A percentile compares a stretch with the other conserved stretches of the same genome.
Evolutionary conservation across 768 basidiomycete species (phyloP).

Genomic region (Russula sp.): DNA sequence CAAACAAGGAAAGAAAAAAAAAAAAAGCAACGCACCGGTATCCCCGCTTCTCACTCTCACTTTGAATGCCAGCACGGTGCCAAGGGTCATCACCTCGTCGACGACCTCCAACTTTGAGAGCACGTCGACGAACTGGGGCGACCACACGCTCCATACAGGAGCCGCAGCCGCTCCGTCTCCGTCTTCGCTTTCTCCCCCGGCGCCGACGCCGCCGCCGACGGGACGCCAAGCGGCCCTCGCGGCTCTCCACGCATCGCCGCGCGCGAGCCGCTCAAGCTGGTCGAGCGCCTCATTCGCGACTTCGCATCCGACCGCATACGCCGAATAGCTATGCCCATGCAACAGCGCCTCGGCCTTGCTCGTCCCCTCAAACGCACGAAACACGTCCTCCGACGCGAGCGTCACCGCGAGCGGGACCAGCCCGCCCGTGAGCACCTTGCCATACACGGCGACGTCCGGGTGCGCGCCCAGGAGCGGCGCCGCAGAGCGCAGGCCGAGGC

Average conservation of each 20-base stretch:
- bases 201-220: background rate
- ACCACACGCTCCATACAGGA: constrained; percentile 84
- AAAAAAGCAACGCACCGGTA: constrained; percentile 38
- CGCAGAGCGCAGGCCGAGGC: constrained; percentile 65
- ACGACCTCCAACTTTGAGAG: constrained; percentile 54
- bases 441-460: constrained; percentile 89
- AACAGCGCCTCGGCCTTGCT: constrained; percentile 80
- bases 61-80: constrained; percentile 77
- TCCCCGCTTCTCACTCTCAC: constrained; percentile 51
- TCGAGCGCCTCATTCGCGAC: constrained; percentile 78
- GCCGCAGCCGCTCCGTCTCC: background rate
- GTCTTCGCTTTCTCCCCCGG: constrained; percentile 8
- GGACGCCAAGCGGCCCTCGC: constrained; percentile 55
- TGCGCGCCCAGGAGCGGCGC: constrained; percentile 57
- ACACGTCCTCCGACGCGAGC: constrained; percentile 72
- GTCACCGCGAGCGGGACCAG: constrained; percentile 82
- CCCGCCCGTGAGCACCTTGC: constrained; percentile 92
- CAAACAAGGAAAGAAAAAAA: background rate
- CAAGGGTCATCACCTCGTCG: constrained; percentile 77
- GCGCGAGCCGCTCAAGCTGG: constrained; percentile 46
- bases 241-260: constrained; percentile 47
- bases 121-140: constrained; percentile 55
- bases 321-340: constrained; percentile 95
- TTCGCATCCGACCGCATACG: constrained; percentile 87
- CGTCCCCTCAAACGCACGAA: constrained; percentile 66